Evolutionary conservation across 2,329 filamentous ascomycete genomes (phyloP), one percentile per base, ranked within the genome.

Genomic region (Nemania sp.): DNA sequence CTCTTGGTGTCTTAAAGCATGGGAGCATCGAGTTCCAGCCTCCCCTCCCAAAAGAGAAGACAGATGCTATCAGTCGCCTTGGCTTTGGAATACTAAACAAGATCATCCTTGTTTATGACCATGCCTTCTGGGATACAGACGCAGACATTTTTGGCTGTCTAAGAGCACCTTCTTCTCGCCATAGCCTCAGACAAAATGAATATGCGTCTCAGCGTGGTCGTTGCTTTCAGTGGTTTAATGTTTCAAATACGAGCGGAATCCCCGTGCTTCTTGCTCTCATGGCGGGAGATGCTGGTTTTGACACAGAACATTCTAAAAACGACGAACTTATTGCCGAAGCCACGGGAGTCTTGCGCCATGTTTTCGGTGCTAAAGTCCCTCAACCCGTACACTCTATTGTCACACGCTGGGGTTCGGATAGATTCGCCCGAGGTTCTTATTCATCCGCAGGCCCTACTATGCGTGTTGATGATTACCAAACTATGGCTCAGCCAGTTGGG

Each of bases 161-260:
- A 49, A 91, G 94, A 65, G 90, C 93, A 72, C 90, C 94, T 2
- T 83, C 86, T 24, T 87, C 89, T 67, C 83, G 86, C 3, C 86
- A 89, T 64, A 97, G 93, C 76, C 85, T 94, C 62, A 85, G 90
- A 52, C 93, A 97, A 75, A 87, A 88, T 58, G 92, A 97, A 72
- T 98, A 98, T 76, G 85, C 89, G 5, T 84, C 87, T 3, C 90
- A 89, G 69, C 89, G 95, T 61, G 95, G 95, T n/a, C 91, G 94
- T 26, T 97, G 97, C 81, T 99, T 98, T 76, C 89, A 99, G 74
- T 98, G 97, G 88, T 98, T 97, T 88, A 98, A 99, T 75, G 93
- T 94, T 62, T 91, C 94, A 68, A 93, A 93, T 73, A 97, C 93
- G 2, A 94, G 92, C 53, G 97, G 97, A 0, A 84, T 97, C 41